Evolutionary conservation across 768 basidiomycete genomes (phyloP).

Genomic region (Trametes villosa): DNA sequence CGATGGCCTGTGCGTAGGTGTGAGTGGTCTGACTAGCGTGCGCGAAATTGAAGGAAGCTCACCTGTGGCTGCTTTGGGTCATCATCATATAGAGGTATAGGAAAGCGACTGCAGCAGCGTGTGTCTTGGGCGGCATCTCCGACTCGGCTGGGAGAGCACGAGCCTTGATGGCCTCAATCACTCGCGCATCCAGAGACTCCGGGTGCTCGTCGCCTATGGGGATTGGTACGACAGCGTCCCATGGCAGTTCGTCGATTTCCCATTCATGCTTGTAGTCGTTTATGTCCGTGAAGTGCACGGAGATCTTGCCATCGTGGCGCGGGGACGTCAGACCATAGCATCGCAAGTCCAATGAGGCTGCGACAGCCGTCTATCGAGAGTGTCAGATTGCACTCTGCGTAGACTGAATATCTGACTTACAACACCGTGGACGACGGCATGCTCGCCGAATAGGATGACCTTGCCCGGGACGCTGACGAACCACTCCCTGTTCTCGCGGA

Average conservation of each 20-base stretch:
- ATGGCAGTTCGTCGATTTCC: conserved; percentile 77
- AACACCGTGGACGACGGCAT: conserved; percentile 97
- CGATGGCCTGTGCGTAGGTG: conserved; percentile 58
- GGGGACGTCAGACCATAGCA: conserved; percentile 88
- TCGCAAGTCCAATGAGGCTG: conserved; percentile 92
- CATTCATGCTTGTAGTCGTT: conserved; percentile 79
- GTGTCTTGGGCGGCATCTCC: conserved; percentile 41
- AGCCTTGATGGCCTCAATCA: conserved; percentile 72
- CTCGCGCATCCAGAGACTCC: conserved; percentile 69
- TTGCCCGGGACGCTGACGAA: conserved; percentile 97
- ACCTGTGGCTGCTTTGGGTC: conserved; percentile 60
- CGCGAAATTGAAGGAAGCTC: conserved; percentile 27
- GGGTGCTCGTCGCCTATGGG: conserved; percentile 56
- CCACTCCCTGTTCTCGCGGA: conserved; percentile 59
- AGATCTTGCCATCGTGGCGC: conserved; percentile 71
- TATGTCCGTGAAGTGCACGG: conserved; percentile 80
- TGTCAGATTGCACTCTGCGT: neutral
- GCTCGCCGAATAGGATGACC: conserved; percentile 97
- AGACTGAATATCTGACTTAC: conserved; percentile 52
- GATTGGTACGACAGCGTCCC: conserved; percentile 68
- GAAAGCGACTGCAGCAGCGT: conserved; percentile 70
- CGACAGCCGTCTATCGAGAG: conserved; percentile 78
- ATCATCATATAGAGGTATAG: conserved; percentile 92
- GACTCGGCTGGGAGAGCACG: conserved; percentile 42
- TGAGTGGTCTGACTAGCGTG: conserved; percentile 16